Conservation (phyloP, 108 stramenopile genomes). For the Seminavis robusta region DNA sequence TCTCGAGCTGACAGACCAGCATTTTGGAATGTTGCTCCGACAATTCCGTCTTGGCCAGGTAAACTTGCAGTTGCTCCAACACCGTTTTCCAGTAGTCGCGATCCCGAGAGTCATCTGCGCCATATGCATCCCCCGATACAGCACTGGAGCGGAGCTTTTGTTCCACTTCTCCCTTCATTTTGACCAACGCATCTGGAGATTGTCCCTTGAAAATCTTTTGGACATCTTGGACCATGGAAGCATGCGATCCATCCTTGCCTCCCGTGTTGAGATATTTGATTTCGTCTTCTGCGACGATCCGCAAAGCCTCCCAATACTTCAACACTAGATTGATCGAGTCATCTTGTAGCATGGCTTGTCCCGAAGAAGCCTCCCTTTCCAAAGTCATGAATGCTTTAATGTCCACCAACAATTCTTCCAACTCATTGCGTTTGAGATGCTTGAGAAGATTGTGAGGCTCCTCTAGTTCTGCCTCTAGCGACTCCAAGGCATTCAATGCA, state of each 20-base stretch:
- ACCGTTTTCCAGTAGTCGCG: slow-evolving; percentile 88
- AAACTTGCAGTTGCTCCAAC: slow-evolving; percentile 72
- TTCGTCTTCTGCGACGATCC: slow-evolving; percentile 66
- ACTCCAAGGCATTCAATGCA: slow-evolving; percentile 75
- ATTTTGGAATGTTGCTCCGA: slow-evolving; percentile 88
- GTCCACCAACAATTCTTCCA: slow-evolving; percentile 79
- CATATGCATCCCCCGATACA: neutral
- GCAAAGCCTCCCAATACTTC: slow-evolving; percentile 78
- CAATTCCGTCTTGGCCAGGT: slow-evolving; percentile 78
- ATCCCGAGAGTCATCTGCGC: slow-evolving; percentile 53
- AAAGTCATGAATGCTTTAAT: slow-evolving; percentile 74
- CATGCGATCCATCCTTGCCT: slow-evolving; percentile 56
- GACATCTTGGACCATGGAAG: slow-evolving; percentile 73
- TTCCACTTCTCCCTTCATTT: slow-evolving; percentile 83
- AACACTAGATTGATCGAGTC: slow-evolving; percentile 25
- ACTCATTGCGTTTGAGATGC: slow-evolving; percentile 80
- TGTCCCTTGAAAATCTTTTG: slow-evolving; percentile 81
- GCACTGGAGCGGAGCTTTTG: slow-evolving; percentile 41
- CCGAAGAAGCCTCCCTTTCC: slow-evolving; percentile 59
- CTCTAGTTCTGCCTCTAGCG: slow-evolving; percentile 75
- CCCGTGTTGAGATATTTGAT: slow-evolving; percentile 70
- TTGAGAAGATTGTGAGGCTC: slow-evolving; percentile 69
- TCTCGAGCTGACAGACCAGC: slow-evolving; percentile 90
- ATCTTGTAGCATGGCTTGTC: slow-evolving; percentile 19
- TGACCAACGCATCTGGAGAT: slow-evolving; percentile 55